Conservation (phyloP, 2,329 filamentous ascomycete species). For the Chaetomiaceae sp. region DNA sequence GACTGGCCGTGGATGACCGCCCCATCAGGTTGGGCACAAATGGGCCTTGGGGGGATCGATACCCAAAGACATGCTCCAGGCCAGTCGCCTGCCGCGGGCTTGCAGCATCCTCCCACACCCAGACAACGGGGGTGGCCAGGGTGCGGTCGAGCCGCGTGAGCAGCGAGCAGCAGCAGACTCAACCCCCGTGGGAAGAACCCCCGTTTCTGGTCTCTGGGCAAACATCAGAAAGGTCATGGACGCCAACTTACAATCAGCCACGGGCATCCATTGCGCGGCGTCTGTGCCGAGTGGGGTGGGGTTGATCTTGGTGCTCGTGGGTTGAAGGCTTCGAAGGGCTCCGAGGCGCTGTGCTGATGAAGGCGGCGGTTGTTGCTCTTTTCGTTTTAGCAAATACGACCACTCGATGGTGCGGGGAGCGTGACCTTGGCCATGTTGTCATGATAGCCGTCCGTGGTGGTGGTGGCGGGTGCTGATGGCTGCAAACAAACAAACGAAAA, state of each 20-base stretch:
- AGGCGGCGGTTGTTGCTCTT: not conserved
- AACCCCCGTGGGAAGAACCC: slow-evolving; percentile 6
- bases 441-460: too few relatives aligned
- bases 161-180: slow-evolving; percentile 8
- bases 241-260: slow-evolving; percentile 9
- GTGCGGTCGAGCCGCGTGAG: slow-evolving; percentile 22
- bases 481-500: too few relatives aligned
- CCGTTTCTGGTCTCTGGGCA: slow-evolving; percentile 2
- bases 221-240: not conserved
- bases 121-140: slow-evolving; percentile 18
- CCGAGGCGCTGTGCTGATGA: not conserved
- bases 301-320: not conserved
- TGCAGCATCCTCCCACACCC: slow-evolving; percentile 23
- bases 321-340: not conserved
- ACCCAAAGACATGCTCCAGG: slow-evolving; percentile 28
- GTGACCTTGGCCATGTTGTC: not conserved
- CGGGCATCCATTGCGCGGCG: slow-evolving; percentile 7
- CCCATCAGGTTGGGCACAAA: slow-evolving; percentile 32
- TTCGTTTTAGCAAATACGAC: not conserved
- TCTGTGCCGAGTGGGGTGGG: slow-evolving; percentile 6
- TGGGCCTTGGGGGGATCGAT: slow-evolving; percentile 29
- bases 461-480: not conserved
- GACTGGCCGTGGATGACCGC: slow-evolving; percentile 29
- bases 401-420: not conserved
- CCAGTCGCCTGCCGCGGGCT: slow-evolving; percentile 23